Evolutionary conservation across 2,329 filamentous ascomycete species (phyloP), one percentile per base, ranked within the genome.

Genomic region (Exophiala calicioides): DNA sequence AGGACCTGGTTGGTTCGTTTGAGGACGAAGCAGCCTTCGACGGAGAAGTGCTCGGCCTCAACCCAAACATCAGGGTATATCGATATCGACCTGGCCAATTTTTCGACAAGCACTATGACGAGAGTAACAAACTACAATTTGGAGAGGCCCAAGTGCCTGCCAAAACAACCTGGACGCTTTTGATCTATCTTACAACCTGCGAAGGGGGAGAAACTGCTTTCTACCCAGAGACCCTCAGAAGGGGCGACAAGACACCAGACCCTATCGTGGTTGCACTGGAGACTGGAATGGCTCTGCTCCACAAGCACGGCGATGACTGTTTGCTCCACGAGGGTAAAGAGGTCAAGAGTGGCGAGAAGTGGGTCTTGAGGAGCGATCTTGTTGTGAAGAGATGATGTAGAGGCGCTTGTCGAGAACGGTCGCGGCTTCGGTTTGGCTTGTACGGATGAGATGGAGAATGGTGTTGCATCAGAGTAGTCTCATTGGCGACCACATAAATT

Each of bases 51-150:
- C 70, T 94, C n/a, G 90, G 90, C 0, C 69, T 96, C 50, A 95
- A 89, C 66, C 82, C 88, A 6, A 94, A 94, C 57, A 94, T 96
- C 44, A 78, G 91, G 24, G 81, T 96, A 21, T 96, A 96, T 69
- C 80, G 90, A 16, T 96, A 96, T 67, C 80, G 78, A 1, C 80
- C 85, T 56, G 88, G 88, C 0, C 90, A 96, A 64, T 95, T 90
- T 65, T 96, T 96, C 65, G 90, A 90, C 62, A 85, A 88, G 60
- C 91, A 96, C 65, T 96, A 95, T 61, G 91, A 97, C 67, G 90
- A 96, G 61, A 87, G 81, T 40, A 95, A 95, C 63, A 75, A 79
- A 44, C 68, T 96, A 19, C 76, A 70, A 1, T 70, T 93, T 33
- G 72, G 74, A 2, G 68, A 74, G 21, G 63, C 65, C 26, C 50